These are phyloP conservation scores for Chalciporus piperatus DNA, from an alignment of 768 basidiomycete genomes.

Conservation along the genomic window DNA sequence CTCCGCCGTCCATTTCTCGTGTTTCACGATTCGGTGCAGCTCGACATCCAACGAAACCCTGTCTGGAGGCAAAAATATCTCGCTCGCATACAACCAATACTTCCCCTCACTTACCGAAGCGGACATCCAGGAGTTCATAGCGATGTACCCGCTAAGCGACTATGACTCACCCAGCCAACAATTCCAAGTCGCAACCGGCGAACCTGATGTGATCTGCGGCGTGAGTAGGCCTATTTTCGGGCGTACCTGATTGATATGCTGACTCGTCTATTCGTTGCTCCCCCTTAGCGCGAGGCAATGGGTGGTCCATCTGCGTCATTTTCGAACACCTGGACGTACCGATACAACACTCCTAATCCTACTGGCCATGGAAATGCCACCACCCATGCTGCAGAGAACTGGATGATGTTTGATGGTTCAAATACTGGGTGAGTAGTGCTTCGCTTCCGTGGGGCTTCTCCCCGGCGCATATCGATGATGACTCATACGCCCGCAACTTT, in stretches of 20 bases:
- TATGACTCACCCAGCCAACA: slow-evolving; percentile 43
- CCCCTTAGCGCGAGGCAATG: slow-evolving; percentile 43
- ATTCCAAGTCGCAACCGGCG: slow-evolving; percentile 47
- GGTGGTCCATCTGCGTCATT: slow-evolving; percentile 37
- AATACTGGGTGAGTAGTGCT: slow-evolving; percentile 56
- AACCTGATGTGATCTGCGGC: slow-evolving; percentile 50
- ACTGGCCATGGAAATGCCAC: slow-evolving; percentile 36
- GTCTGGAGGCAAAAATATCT: slow-evolving; percentile 37
- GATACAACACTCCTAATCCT: slow-evolving; percentile 57
- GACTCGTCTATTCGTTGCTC: not conserved
- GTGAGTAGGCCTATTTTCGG: slow-evolving; percentile 36
- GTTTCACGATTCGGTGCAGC: slow-evolving; percentile 23
- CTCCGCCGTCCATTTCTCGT: not conserved
- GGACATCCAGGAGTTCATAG: slow-evolving; percentile 38
- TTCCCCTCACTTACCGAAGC: slow-evolving; percentile 44
- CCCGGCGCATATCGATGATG: not conserved
- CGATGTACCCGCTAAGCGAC: slow-evolving; percentile 41
- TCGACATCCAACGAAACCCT: slow-evolving; percentile 62
- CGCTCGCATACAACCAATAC: slow-evolving; percentile 35
- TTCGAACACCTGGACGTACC: slow-evolving; percentile 47
- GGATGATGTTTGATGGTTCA: slow-evolving; percentile 64
- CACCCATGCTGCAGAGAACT: slow-evolving; percentile 58
- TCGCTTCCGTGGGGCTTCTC: too few species aligned
- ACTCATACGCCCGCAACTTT: slow-evolving; percentile 12
- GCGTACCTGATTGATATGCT: not conserved